Percentiles rank a stretch among this genome's conserved stretches.
These are phyloP conservation scores for Entomortierella chlamydospora DNA, from an alignment of 192 early-diverging fungal species.

Conservation along the genomic window DNA sequence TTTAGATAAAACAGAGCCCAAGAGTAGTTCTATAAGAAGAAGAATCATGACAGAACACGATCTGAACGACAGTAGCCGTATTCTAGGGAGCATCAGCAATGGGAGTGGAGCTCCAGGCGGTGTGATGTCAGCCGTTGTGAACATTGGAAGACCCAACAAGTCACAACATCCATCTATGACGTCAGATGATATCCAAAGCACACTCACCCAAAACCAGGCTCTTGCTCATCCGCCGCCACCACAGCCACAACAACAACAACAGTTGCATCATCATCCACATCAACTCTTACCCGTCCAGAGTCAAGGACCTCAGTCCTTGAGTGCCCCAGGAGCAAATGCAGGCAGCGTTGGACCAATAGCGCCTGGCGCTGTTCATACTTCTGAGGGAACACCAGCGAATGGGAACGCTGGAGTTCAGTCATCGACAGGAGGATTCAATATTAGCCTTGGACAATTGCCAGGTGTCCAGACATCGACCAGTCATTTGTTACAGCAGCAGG, in stretches of 20 bases:
- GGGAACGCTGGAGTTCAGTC: background rate
- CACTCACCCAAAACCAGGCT: constrained; percentile 15
- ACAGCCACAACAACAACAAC: constrained; percentile 19
- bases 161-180: constrained; percentile 37
- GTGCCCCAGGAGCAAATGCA: background rate
- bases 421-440: background rate
- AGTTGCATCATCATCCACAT: constrained; percentile 14
- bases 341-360: background rate
- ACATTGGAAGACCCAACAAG: constrained; percentile 13
- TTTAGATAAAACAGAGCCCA: background rate
- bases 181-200: constrained; percentile 23
- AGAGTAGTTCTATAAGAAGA: background rate
- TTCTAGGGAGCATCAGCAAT: constrained; percentile 41
- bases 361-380: background rate
- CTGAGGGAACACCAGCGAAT: constrained; percentile 6
- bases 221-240: constrained; percentile 6
- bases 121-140: constrained; percentile 23
- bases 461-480: constrained; percentile 9
- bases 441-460: constrained; percentile 8
- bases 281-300: background rate
- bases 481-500: constrained; percentile 28
- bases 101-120: constrained; percentile 17
- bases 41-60: constrained; percentile 35
- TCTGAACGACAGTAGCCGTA: constrained; percentile 32
- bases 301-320: constrained; percentile 5